phyloP scores from a whole-genome alignment of 495 filamentous ascomycete species.

The Penicillium steckii region DNA sequence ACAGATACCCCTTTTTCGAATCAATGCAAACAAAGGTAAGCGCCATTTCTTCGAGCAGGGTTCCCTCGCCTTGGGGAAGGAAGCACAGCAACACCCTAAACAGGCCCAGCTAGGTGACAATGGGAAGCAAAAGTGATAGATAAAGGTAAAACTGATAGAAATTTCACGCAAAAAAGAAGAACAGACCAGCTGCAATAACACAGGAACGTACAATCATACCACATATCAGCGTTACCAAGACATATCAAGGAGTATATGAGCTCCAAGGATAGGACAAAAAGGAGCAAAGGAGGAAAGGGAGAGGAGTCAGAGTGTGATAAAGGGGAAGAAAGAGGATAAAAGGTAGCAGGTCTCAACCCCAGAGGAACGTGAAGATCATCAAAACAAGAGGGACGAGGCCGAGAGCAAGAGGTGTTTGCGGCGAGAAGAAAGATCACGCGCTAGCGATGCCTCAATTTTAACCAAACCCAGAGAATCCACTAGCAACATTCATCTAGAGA shows the following conservation, averaged over 20 bases:
- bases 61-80: background rate
- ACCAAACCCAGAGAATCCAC: background rate
- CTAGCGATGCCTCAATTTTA: background rate
- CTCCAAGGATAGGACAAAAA: background rate
- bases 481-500: background rate
- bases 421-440: background rate
- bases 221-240: conserved; percentile 22
- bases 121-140: background rate
- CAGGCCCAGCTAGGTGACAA: conserved; percentile 1
- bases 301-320: background rate
- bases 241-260: background rate
- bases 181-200: conserved; percentile 21
- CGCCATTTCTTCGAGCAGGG: background rate
- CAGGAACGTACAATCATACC: conserved; percentile 25
- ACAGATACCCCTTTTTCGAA: background rate
- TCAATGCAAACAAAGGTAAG: background rate
- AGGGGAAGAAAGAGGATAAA: background rate
- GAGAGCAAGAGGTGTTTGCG: background rate
- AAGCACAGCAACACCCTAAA: conserved; percentile 7
- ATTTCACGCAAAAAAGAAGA: background rate
- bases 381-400: too few relatives aligned
- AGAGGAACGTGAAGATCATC: too few relatives aligned
- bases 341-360: background rate
- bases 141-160: too few relatives aligned
- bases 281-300: background rate